A percentile compares a stretch with the other conserved stretches of the same genome.
Evolutionary conservation across 257 asterid genomes (phyloP).

Genomic region (Nicotiana noctiflora): DNA sequence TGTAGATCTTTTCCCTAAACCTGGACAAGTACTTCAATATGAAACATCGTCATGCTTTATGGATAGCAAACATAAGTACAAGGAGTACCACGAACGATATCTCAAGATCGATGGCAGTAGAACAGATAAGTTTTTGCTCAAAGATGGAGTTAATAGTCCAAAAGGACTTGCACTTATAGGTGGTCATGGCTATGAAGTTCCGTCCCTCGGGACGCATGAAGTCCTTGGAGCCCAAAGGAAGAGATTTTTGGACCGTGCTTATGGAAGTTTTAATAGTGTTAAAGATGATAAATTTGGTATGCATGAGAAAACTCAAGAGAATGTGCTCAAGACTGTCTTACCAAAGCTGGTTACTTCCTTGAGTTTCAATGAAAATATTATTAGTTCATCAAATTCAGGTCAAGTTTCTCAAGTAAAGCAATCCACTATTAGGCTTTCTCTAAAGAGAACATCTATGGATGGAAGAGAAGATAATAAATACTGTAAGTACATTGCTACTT

Average conservation of each 20-base stretch:
- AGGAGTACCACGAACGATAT: conserved; percentile 51
- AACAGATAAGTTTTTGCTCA: conserved; percentile 32
- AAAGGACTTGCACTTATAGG: conserved; percentile 37
- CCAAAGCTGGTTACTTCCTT: conserved; percentile 66
- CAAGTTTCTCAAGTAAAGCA: conserved; percentile 50
- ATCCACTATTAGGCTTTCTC: conserved; percentile 71
- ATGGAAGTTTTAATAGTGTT: conserved; percentile 45
- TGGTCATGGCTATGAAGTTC: conserved; percentile 33
- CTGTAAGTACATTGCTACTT: conserved; percentile 32
- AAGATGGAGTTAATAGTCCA: conserved; percentile 43
- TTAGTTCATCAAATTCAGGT: conserved; percentile 26
- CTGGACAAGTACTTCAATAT: conserved; percentile 63
- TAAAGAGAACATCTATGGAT: conserved; percentile 59
- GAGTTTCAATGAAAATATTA: conserved; percentile 68
- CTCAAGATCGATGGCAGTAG: conserved; percentile 40
- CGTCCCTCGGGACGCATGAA: conserved; percentile 30
- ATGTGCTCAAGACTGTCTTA: conserved; percentile 36
- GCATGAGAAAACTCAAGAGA: conserved; percentile 43
- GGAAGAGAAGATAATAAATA: conserved; percentile 44
- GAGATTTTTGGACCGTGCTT: conserved; percentile 47
- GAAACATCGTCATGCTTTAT: conserved; percentile 56
- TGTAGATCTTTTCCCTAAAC: conserved; percentile 48
- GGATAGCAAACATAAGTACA: conserved; percentile 42
- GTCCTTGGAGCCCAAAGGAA: conserved; percentile 39
- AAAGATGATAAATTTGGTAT: conserved; percentile 41